Conservation (phyloP, 2,329 filamentous ascomycete species). For the Colletotrichum destructivum region DNA sequence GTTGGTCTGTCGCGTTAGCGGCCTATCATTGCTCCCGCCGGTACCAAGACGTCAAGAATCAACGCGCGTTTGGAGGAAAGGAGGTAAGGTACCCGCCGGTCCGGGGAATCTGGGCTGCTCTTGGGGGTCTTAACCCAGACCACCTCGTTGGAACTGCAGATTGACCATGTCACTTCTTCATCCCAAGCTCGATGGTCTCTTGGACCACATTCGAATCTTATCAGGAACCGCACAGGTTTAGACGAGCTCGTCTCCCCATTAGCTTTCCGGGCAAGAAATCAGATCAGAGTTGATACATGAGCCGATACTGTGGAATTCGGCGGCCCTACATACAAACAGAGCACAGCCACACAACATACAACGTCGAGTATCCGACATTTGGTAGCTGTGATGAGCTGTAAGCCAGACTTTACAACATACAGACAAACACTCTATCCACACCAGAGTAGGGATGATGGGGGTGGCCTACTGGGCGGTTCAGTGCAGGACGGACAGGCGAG, state of each 20-base stretch:
- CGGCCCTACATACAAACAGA: background rate
- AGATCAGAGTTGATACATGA: background rate
- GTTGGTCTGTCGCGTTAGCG: constrained; percentile 28
- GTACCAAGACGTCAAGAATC: constrained; percentile 12
- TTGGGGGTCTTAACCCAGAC: constrained; percentile 22
- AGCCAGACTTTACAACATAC: constrained; percentile 15
- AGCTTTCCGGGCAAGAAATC: background rate
- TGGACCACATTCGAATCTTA: constrained; percentile 18
- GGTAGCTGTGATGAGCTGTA: constrained; percentile 4
- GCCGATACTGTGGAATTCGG: background rate
- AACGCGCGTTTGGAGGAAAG: constrained; percentile 11
- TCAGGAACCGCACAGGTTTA: background rate
- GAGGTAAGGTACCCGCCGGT: constrained; percentile 28
- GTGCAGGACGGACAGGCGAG: constrained; percentile 17
- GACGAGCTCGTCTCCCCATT: background rate
- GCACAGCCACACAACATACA: constrained; percentile 7
- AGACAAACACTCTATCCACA: constrained; percentile 12
- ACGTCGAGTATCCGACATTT: background rate
- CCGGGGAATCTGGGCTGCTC: constrained; percentile 38
- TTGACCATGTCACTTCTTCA: constrained; percentile 11
- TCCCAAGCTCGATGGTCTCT: constrained; percentile 1
- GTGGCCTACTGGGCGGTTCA: constrained; percentile 18
- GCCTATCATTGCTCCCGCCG: constrained; percentile 13
- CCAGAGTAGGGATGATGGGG: constrained; percentile 36
- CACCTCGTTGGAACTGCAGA: constrained; percentile 25